A percentile compares a stretch with the other conserved stretches of the same genome.
phyloP scores from a whole-genome alignment of 129 eudicot genomes.

The Arctium minus region DNA sequence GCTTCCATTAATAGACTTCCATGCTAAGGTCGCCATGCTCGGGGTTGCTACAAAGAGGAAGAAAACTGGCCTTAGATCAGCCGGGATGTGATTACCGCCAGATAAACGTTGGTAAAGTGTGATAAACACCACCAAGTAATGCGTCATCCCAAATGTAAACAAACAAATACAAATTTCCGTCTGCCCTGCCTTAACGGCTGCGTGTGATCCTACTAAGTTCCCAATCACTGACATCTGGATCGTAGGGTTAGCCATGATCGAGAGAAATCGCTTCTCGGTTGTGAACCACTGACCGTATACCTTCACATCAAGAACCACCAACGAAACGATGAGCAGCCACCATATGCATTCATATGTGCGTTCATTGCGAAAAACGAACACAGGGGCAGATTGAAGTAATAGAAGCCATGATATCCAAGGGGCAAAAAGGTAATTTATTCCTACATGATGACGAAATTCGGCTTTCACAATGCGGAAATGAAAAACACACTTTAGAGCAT shows the following conservation, averaged over 20 bases:
- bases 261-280: slow-evolving; percentile 51
- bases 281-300: slow-evolving; percentile 92
- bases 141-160: slow-evolving; percentile 60
- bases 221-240: slow-evolving; percentile 80
- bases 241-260: slow-evolving; percentile 75
- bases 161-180: slow-evolving; percentile 59
- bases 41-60: slow-evolving; percentile 83
- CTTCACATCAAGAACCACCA: slow-evolving; percentile 66
- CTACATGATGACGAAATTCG: slow-evolving; percentile 57
- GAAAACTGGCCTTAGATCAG: slow-evolving; percentile 62
- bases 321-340: slow-evolving; percentile 46
- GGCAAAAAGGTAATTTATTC: slow-evolving; percentile 60
- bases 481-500: slow-evolving; percentile 49
- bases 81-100: slow-evolving; percentile 48
- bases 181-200: slow-evolving; percentile 69
- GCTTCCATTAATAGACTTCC: slow-evolving; percentile 64
- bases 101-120: slow-evolving; percentile 72
- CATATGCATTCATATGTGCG: slow-evolving; percentile 27
- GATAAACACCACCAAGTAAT: slow-evolving; percentile 67
- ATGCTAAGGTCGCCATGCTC: slow-evolving; percentile 70
- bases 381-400: slow-evolving; percentile 46
- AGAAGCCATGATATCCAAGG: slow-evolving; percentile 82
- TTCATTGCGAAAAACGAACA: slow-evolving; percentile 1
- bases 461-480: slow-evolving; percentile 51
- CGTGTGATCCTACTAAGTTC: slow-evolving; percentile 68